These are phyloP conservation scores for Capronia epimyces DNA, from an alignment of 2,329 filamentous ascomycete species.

Conservation along the genomic window DNA sequence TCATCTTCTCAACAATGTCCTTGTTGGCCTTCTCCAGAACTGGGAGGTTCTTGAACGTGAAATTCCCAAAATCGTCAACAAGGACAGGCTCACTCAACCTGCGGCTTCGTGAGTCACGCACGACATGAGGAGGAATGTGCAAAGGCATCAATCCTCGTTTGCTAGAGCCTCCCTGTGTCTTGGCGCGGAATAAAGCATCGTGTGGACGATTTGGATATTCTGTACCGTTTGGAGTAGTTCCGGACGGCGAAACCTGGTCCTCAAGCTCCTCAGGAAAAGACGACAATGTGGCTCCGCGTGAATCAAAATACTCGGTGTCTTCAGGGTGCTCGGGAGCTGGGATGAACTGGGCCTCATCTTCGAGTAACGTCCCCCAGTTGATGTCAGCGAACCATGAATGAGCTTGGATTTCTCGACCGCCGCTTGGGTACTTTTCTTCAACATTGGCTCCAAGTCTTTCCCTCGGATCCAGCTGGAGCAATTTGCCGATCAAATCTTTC, in stretches of 20 bases:
- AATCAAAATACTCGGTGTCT: slow-evolving; percentile 96
- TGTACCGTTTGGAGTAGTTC: slow-evolving; percentile 54
- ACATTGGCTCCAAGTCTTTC: slow-evolving; percentile 80
- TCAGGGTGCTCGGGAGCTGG: slow-evolving; percentile 89
- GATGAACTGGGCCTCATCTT: slow-evolving; percentile 93
- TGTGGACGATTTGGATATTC: slow-evolving; percentile 88
- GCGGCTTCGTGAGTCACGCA: slow-evolving; percentile 75
- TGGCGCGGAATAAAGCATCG: slow-evolving; percentile 84
- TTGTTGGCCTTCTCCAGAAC: slow-evolving; percentile 98
- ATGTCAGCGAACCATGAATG: slow-evolving; percentile 85
- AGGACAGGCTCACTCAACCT: slow-evolving; percentile 84
- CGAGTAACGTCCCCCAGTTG: slow-evolving; percentile 84
- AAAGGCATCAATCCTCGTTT: slow-evolving; percentile 92
- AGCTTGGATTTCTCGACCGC: slow-evolving; percentile 82
- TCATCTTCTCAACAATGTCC: slow-evolving; percentile 93
- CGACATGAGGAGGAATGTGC: slow-evolving; percentile 90
- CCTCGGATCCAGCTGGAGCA: slow-evolving; percentile 78
- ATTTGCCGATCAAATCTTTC: slow-evolving; percentile 87
- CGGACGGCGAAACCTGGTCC: slow-evolving; percentile 74
- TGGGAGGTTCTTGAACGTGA: slow-evolving; percentile 94
- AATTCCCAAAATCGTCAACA: slow-evolving; percentile 90
- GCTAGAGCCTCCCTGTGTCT: slow-evolving; percentile 77
- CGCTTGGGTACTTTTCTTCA: slow-evolving; percentile 73
- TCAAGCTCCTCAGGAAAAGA: slow-evolving; percentile 92
- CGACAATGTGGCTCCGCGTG: slow-evolving; percentile 82